A percentile compares a stretch with the other conserved stretches of the same genome.
These are phyloP conservation scores for Mycosphaerella arachidis DNA, from an alignment of 2,329 filamentous ascomycete species.

Conservation along the genomic window DNA sequence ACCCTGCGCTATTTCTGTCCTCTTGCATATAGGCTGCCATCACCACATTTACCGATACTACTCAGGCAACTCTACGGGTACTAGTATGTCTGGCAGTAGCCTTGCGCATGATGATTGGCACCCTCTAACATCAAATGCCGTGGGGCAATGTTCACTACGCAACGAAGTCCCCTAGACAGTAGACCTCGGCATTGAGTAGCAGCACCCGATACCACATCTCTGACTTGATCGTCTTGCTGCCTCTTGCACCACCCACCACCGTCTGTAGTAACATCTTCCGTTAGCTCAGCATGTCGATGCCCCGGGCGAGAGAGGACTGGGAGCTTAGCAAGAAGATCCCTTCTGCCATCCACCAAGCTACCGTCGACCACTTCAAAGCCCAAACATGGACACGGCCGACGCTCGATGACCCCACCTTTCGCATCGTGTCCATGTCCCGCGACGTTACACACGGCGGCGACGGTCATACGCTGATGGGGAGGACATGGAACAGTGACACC, in stretches of 20 bases:
- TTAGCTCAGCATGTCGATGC: background rate
- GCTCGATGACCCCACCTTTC: constrained; percentile 14
- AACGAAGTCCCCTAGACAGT: background rate
- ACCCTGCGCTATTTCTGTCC: no score
- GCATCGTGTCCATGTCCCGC: constrained; percentile 15
- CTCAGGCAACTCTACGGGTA: no score
- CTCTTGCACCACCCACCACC: background rate
- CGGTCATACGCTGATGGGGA: constrained; percentile 22
- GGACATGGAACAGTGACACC: constrained; percentile 20
- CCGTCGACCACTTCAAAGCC: constrained; percentile 19
- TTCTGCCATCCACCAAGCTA: constrained; percentile 8
- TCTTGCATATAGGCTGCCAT: no score
- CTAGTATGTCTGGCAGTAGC: no score
- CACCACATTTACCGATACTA: no score
- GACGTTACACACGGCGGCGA: constrained; percentile 15
- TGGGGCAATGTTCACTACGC: no score
- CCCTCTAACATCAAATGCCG: no score
- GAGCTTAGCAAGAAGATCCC: background rate
- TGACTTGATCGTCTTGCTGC: background rate
- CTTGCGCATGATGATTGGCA: no score
- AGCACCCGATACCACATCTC: background rate
- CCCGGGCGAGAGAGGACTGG: background rate
- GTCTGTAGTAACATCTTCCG: background rate
- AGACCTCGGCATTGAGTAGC: background rate
- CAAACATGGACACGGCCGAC: constrained; percentile 11